phyloP scores from a whole-genome alignment of 352 stramenopile species.

The Globisporangium barbulae region DNA sequence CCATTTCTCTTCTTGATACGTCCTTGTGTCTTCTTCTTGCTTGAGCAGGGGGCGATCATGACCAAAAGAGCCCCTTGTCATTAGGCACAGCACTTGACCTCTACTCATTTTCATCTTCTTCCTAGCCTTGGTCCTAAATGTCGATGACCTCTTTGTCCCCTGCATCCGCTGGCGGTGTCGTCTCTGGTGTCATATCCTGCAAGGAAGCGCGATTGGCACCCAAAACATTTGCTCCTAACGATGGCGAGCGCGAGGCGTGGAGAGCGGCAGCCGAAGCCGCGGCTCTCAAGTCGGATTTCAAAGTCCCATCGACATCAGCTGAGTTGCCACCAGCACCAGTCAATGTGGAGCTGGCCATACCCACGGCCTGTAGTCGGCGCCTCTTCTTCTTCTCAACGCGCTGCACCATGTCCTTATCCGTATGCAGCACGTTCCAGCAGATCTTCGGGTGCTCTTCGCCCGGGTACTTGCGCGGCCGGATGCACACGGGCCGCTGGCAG shows the following conservation, averaged over 20 bases:
- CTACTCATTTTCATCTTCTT: not conserved
- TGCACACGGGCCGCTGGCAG: conserved; percentile 70
- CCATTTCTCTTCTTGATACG: no score
- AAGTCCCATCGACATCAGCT: not conserved
- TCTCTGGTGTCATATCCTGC: not conserved
- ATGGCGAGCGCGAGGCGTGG: not conserved
- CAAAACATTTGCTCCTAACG: not conserved
- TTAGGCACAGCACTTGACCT: not conserved
- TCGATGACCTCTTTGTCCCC: not conserved
- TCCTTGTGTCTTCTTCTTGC: no score
- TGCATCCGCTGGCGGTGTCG: not conserved
- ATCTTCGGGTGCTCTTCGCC: conserved; percentile 71
- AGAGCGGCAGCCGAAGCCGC: not conserved
- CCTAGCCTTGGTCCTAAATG: not conserved
- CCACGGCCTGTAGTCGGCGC: conserved; percentile 33
- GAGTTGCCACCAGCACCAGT: not conserved
- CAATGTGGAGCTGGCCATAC: not conserved
- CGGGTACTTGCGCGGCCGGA: conserved; percentile 61
- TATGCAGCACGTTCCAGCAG: conserved; percentile 78
- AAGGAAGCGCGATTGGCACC: not conserved
- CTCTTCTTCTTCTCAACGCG: conserved; percentile 72
- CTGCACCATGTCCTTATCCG: conserved; percentile 73
- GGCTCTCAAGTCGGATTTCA: not conserved
- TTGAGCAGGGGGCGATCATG: no score
- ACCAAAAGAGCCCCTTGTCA: not conserved